Evolutionary conservation across 176 grass and related monocot species (phyloP), one percentile per base, ranked within the genome.

Genomic region (Ensete ventricosum): DNA sequence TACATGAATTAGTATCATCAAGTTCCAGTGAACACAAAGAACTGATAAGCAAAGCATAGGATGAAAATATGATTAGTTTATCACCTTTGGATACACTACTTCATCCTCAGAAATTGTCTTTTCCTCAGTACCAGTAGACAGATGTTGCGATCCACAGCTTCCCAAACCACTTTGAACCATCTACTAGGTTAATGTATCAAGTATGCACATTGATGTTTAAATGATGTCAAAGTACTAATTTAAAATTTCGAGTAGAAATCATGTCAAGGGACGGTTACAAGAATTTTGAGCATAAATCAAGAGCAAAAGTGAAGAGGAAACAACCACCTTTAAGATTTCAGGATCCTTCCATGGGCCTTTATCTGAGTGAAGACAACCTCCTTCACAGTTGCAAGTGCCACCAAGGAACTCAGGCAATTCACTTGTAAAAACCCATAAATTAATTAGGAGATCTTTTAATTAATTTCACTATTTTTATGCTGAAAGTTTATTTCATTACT

Each of bases 311-410:
- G 51, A 5, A 19, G 9, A 17, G 2, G 58, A 23, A 3, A 19
- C 0, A 29, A 50, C 20, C 55, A 92, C 95, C 90, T 93, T 98
- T 21, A 91, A 25, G 68, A 93, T 89, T 81, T 98, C 95, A 84
- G 86, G 82, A 73, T 98, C 95, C 60, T 98, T 93, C 95, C 95
- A 98, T 12, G 95, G 95, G 6, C 95, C 95, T 83, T 98, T 98
- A 82, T 98, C 95, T 0, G 95, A 98, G 48, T 78, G 84, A 81
- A 93, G 92, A 73, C 95, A 98, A 11, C 95, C 95, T 1, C 78
- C 95, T 85, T 98, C 95, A 65, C 95, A 98, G 64, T 82, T 87
- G 59, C 95, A 98, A 64, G 90, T 89, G 72, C 95, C 95, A 20
- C 95, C 95, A 49, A 98, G 71, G 76, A 98, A 89, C 70, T 98